These are phyloP conservation scores for Zizania latifolia DNA, from an alignment of 176 grass and related monocot genomes.

Conservation along the genomic window DNA sequence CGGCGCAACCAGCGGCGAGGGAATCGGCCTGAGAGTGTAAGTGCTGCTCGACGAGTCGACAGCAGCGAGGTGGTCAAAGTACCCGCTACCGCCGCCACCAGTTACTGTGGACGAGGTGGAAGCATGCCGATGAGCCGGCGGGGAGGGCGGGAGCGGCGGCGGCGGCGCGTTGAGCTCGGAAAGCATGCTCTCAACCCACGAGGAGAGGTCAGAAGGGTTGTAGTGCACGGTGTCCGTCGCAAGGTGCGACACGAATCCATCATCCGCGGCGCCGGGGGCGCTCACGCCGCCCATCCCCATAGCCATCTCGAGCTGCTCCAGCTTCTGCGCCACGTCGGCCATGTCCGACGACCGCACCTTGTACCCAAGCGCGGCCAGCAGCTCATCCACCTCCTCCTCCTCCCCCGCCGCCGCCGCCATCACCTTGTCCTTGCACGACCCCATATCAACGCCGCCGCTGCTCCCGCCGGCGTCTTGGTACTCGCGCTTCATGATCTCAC, in stretches of 20 bases:
- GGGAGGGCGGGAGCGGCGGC: slow-evolving; percentile 42
- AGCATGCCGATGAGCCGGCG: neutral
- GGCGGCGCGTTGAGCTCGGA: slow-evolving; percentile 76
- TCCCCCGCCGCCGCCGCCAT: slow-evolving; percentile 15
- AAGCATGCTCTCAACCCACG: slow-evolving; percentile 86
- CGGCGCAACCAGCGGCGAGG: slow-evolving; percentile 11
- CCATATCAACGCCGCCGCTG: slow-evolving; percentile 6
- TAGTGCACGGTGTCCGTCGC: slow-evolving; percentile 83
- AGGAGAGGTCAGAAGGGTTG: slow-evolving; percentile 77
- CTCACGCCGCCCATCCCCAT: slow-evolving; percentile 55
- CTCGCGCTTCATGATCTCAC: slow-evolving; percentile 65
- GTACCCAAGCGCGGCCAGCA: slow-evolving; percentile 86
- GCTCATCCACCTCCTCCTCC: slow-evolving; percentile 79
- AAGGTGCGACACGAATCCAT: slow-evolving; percentile 48
- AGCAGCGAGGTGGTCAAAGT: slow-evolving; percentile 14
- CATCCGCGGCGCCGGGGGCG: slow-evolving; percentile 19
- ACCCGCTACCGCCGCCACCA: neutral
- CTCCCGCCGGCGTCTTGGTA: slow-evolving; percentile 54
- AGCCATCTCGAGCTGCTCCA: slow-evolving; percentile 99
- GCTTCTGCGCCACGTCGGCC: slow-evolving; percentile 95
- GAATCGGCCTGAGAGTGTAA: slow-evolving; percentile 49
- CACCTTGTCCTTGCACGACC: slow-evolving; percentile 36
- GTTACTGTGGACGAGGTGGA: slow-evolving; percentile 35
- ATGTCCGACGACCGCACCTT: slow-evolving; percentile 93
- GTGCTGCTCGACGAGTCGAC: slow-evolving; percentile 52